These are phyloP conservation scores for Stenogyne calaminthoides DNA, from an alignment of 305 asterid species.

Conservation along the genomic window DNA sequence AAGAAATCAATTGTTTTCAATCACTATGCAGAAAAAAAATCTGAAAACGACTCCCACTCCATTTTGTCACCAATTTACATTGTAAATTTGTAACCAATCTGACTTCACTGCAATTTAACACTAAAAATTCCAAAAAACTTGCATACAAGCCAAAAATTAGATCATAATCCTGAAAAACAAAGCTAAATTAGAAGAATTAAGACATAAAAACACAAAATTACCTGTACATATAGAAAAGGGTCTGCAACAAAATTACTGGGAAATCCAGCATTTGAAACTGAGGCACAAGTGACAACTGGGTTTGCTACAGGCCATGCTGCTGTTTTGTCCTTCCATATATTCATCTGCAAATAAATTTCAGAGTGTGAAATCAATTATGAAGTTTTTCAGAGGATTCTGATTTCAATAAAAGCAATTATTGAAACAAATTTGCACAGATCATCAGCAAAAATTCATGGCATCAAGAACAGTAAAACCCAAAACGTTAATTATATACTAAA, in stretches of 20 bases:
- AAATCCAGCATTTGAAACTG: conserved; percentile 69
- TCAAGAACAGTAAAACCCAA: background rate
- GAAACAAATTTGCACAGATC: conserved; percentile 2
- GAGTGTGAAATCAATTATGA: conserved; percentile 36
- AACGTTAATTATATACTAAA: background rate
- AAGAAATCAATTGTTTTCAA: conserved; percentile 35
- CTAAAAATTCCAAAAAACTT: background rate
- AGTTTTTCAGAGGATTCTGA: background rate
- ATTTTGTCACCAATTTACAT: conserved; percentile 6
- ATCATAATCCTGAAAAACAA: conserved; percentile 8
- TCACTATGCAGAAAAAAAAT: conserved; percentile 28
- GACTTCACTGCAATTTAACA: conserved; percentile 17
- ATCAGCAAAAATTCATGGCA: background rate
- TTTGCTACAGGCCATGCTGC: conserved; percentile 99
- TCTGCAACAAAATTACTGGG: conserved; percentile 97
- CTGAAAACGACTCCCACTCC: conserved; percentile 25
- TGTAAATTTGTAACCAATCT: background rate
- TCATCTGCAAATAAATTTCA: conserved; percentile 64
- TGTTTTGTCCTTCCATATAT: conserved; percentile 61
- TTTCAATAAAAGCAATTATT: background rate
- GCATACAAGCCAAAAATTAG: background rate
- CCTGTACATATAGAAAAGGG: conserved; percentile 88
- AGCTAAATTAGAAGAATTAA: conserved; percentile 4
- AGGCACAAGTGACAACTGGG: conserved; percentile 90
- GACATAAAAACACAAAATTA: conserved; percentile 27